phyloP scores from a whole-genome alignment of 306 rosid genomes.

The Ammopiptanthus mongolicus region DNA sequence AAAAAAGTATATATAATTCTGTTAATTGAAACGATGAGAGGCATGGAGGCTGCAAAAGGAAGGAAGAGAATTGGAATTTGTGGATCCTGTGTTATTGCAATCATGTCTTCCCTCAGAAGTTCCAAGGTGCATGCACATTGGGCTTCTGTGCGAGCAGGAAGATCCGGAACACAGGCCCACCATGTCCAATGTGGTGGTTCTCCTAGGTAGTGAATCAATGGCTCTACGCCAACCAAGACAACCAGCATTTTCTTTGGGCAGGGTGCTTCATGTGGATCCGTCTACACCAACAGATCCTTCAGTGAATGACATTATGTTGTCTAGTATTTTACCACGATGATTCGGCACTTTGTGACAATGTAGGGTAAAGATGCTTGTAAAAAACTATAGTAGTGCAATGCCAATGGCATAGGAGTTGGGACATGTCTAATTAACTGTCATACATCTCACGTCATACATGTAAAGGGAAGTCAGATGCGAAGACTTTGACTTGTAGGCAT shows the following conservation, averaged over 20 bases:
- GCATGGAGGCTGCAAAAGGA: slow-evolving; percentile 52
- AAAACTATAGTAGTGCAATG: background rate
- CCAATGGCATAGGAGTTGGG: background rate
- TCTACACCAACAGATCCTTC: slow-evolving; percentile 13
- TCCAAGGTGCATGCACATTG: slow-evolving; percentile 40
- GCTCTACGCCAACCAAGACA: slow-evolving; percentile 44
- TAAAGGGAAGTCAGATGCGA: background rate
- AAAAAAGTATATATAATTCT: background rate
- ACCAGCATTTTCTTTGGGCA: slow-evolving; percentile 34
- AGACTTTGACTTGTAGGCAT: background rate
- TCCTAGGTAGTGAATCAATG: slow-evolving; percentile 30
- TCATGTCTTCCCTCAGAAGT: slow-evolving; percentile 11
- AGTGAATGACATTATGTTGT: slow-evolving; percentile 4
- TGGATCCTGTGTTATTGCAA: slow-evolving; percentile 36
- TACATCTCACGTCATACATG: background rate
- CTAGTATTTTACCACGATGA: slow-evolving; percentile 26
- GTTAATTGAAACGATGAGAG: slow-evolving; percentile 18
- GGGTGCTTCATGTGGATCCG: background rate
- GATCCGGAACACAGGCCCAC: slow-evolving; percentile 49
- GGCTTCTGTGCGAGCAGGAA: slow-evolving; percentile 56
- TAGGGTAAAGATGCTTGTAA: too few species aligned
- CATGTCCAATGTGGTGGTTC: slow-evolving; percentile 39
- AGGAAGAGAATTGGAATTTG: slow-evolving; percentile 37
- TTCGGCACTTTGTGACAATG: background rate
- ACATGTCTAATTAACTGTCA: background rate